Evolutionary conservation across 2,329 filamentous ascomycete genomes (phyloP).

Genomic region (Trichocomaceae sp.): DNA sequence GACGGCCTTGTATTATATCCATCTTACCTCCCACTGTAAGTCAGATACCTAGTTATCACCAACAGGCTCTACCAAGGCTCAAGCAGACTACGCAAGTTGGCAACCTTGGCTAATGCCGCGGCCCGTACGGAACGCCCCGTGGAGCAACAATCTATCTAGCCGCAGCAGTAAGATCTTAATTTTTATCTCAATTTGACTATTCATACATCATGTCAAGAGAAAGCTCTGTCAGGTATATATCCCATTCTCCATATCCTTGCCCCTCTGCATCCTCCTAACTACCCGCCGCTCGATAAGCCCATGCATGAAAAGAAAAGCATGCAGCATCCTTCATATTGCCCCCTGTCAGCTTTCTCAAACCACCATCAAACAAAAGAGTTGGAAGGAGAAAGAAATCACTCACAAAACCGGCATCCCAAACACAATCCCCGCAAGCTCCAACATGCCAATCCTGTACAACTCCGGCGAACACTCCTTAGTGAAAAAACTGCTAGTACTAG

Average conservation of each 20-base stretch:
- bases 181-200: neutral
- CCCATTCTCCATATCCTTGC: slow-evolving; percentile 1
- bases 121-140: too few relatives aligned
- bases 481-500: too few relatives aligned
- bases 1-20: too few relatives aligned
- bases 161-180: neutral
- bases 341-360: neutral
- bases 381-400: neutral
- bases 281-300: neutral
- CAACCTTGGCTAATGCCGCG: too few relatives aligned
- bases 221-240: neutral
- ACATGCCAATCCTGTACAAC: slow-evolving; percentile 23
- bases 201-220: neutral
- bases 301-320: slow-evolving; percentile 9
- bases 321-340: slow-evolving; percentile 6
- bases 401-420: slow-evolving; percentile 24
- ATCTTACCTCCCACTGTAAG: too few relatives aligned
- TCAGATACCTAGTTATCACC: too few relatives aligned
- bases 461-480: slow-evolving; percentile 24
- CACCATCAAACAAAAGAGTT: neutral
- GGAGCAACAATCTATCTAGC: too few relatives aligned
- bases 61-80: too few relatives aligned
- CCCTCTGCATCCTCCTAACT: neutral
- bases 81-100: too few relatives aligned
- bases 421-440: slow-evolving; percentile 25